Base-by-base conservation (phyloP, 805 yeast species). In the Groenewaldozyma salmanticensis region DNA sequence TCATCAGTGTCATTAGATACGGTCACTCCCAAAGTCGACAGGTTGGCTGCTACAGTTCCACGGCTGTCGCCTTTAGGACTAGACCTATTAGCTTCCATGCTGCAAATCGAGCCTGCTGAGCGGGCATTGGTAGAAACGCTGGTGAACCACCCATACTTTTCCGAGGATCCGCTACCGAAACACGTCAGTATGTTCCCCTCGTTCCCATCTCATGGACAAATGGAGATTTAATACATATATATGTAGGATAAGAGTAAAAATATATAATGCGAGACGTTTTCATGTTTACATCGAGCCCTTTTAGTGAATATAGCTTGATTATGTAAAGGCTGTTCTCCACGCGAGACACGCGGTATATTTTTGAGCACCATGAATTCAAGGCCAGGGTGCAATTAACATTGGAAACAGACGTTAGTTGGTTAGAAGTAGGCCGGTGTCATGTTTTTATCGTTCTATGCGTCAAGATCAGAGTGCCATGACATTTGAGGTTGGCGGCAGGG, bases 81-180 rank as follows among this genome's bases (percentile, higher is more conserved):
- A 2, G 64, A 62, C 38, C 53, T 72, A 21, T 53, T 72, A 31
- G 50, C 60, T 21, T 58, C 62, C 3, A 49, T 72, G 39, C 57
- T 72, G 18, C 50, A 62, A 3, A 52, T 71, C 31, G 67, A 72
- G 47, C 77, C 77, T 0, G 53, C 49, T 20, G 51, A 59, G 38
- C 54, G 77, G 27, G 54, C 57, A 32, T 65, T 68, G 44, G 75
- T 75, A 1, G 50, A 58, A 32, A 73, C 68, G 43, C 75, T 75
- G 1, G 52, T 70, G 22, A 48, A 54, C 7, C 75, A 71, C 48
- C 53, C 53, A 4, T 72, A 61, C 47, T 72, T 72, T 52, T 50
- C 43, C 17, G 61, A 54, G 27, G 66, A 60, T 2, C 77, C 77
- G 1, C 42, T 55, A 36, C 73, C 75, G 1, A 54, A 54, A 32